phyloP scores from a whole-genome alignment of 805 yeast species.

The Saccharomycopsis microspora region DNA sequence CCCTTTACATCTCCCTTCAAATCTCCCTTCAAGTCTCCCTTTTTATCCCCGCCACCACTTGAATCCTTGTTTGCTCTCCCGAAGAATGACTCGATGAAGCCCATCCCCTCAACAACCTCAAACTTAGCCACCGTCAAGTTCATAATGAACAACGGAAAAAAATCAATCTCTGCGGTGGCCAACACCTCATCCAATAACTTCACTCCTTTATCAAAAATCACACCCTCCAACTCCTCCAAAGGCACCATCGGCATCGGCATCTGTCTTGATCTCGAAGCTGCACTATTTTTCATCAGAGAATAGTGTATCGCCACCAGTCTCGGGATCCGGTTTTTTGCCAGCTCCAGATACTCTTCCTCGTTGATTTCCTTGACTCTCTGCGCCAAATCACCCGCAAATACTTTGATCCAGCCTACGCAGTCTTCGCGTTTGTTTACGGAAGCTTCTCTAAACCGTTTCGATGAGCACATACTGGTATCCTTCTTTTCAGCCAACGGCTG shows the following conservation, averaged over 20 bases:
- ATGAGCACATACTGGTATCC: slow-evolving; percentile 80
- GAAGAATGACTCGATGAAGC: slow-evolving; percentile 14
- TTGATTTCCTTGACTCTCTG: slow-evolving; percentile 63
- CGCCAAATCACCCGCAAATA: slow-evolving; percentile 69
- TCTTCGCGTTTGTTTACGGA: slow-evolving; percentile 44
- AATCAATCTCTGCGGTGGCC: slow-evolving; percentile 19
- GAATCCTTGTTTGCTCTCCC: neutral
- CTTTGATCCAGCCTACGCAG: slow-evolving; percentile 67
- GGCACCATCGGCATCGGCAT: slow-evolving; percentile 7
- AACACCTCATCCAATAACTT: slow-evolving; percentile 31
- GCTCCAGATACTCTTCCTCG: slow-evolving; percentile 37
- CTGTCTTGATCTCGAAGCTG: slow-evolving; percentile 10
- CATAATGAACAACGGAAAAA: slow-evolving; percentile 39
- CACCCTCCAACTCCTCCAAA: slow-evolving; percentile 17
- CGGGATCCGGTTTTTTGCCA: slow-evolving; percentile 5
- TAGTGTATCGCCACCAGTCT: slow-evolving; percentile 9
- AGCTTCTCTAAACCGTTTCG: slow-evolving; percentile 60
- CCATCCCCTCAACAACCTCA: slow-evolving; percentile 28
- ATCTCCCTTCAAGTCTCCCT: neutral
- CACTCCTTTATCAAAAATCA: slow-evolving; percentile 24
- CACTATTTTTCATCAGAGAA: neutral
- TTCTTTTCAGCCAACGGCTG: slow-evolving; percentile 47
- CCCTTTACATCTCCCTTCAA: neutral
- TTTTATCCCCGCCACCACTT: neutral
- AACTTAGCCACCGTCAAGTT: slow-evolving; percentile 45